Percentiles rank a stretch among this genome's conserved stretches.
Conservation (phyloP, 2,329 filamentous ascomycete species). For the Ophiocordyceps camponoti-floridani region DNA sequence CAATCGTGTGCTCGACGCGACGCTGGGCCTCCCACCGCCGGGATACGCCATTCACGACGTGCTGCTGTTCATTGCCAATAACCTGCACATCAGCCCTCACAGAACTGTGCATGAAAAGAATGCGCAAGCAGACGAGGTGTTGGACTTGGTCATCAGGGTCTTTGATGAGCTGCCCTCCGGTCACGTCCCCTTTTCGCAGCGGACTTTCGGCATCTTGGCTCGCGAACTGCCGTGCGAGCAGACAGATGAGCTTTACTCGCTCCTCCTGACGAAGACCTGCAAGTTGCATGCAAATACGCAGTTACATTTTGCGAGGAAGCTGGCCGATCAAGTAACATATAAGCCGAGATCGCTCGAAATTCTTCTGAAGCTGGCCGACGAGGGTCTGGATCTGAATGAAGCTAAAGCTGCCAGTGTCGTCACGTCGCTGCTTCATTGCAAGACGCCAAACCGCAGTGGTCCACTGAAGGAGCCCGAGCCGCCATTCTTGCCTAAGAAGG, state of each 20-base stretch:
- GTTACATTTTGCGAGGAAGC: conserved; percentile 25
- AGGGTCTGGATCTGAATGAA: conserved; percentile 25
- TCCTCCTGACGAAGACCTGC: conserved; percentile 12
- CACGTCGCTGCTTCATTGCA: conserved; percentile 35
- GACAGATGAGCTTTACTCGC: conserved; percentile 16
- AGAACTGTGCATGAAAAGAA: conserved; percentile 7
- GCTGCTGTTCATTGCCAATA: conserved; percentile 13
- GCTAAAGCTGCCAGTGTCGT: conserved; percentile 33
- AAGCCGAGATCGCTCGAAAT: conserved; percentile 27
- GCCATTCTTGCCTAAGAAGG: conserved; percentile 12
- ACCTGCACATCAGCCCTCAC: conserved; percentile 5
- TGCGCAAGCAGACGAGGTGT: conserved; percentile 11
- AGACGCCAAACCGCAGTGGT: conserved; percentile 6
- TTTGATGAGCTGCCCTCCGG: conserved; percentile 11
- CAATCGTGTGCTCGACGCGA: conserved; percentile 17
- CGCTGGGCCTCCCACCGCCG: conserved; percentile 15
- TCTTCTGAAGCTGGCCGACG: conserved; percentile 15
- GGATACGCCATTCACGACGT: conserved; percentile 20
- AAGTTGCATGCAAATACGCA: conserved; percentile 23
- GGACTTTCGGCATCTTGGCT: conserved; percentile 16
- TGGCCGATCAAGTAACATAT: conserved; percentile 20
- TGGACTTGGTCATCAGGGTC: conserved; percentile 11
- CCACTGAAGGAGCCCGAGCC: conserved; percentile 3
- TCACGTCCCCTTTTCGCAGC: conserved; percentile 18
- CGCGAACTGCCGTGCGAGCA: conserved; percentile 12